Evolutionary conservation across 768 basidiomycete species (phyloP), one percentile per base, ranked within the genome.

Genomic region (Lactarius evosmus): DNA sequence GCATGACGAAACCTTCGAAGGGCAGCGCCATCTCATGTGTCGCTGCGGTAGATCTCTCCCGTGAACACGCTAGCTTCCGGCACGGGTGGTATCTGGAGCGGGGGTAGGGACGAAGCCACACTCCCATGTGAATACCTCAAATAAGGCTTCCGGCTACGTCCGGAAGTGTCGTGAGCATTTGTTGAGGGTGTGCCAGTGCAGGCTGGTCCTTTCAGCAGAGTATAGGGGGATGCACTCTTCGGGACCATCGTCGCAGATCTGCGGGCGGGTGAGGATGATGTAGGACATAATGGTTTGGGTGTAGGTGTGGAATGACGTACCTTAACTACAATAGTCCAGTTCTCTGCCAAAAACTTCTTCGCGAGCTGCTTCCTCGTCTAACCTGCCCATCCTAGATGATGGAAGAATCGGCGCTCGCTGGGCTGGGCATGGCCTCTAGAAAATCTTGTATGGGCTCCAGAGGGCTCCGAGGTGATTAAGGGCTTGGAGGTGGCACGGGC

Each of bases 1-100:
- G 86, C 9, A 98, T 93, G 70, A 98, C 95, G 72, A 98, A 98
- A 2, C 95, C 95, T 72, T 98, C 95, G 34, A n/a, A 97, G 84
- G 0, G 87, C 78, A 67, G 93, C 88, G 27, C 88, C 92, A 22
- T 86, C 81, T 90, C 94, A 97, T 67, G 80, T 79, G 0, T 93
- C 93, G 0, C 79, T 80, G 38, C 7, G 38, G 38, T 16, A 7
- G 38, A 38, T 38, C 38, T 38, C 38, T 38, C 16, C 38, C 16
- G 38, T 38, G 38, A 38, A 38, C 7, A 7, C 38, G 8, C 16
- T 38, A 16, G 16, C 38, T 38, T 38, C 38, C 7, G 38, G 38
- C 38, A 38, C 38, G 38, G 38, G 82, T 38, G 83, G 68, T 29
- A 93, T 75, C 17, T 76, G 78, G 67, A 81, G 76, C 34, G 84